Percentiles rank a stretch among this genome's conserved stretches.
Evolutionary conservation across 345 rosid species (phyloP).

Genomic region (Eucalyptus sp.): DNA sequence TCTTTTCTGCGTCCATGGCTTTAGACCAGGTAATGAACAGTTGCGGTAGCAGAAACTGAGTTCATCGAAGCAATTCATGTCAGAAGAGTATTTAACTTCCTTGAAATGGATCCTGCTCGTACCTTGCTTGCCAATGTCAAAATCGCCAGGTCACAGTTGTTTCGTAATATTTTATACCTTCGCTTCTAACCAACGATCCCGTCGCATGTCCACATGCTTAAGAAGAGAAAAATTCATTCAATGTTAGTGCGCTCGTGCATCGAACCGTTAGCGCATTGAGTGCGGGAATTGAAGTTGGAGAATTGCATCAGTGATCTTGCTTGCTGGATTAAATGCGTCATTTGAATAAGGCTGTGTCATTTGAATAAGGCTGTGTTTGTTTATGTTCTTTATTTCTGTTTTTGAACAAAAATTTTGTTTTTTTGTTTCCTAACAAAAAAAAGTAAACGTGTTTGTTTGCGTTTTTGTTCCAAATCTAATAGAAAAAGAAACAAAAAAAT

Average conservation of each 20-base stretch:
- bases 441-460: no score
- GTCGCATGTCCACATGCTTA: background rate
- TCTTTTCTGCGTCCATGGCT: background rate
- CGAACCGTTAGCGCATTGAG: background rate
- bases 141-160: background rate
- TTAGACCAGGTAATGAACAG: background rate
- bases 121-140: background rate
- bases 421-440: no score
- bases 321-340: background rate
- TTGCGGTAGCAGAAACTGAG: background rate
- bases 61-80: background rate
- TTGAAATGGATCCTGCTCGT: background rate
- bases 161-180: background rate
- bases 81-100: background rate
- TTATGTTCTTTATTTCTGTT: no score
- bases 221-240: background rate
- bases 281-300: background rate
- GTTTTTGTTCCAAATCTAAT: no score
- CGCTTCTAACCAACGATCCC: background rate
- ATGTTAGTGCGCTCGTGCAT: background rate
- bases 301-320: background rate
- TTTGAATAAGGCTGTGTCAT: background rate
- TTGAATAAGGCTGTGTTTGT: background rate
- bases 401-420: no score
- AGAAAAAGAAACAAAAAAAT: no score